Percentiles rank a stretch among this genome's conserved stretches.
Conservation (phyloP, 75 land plant genomes). For the Cupressus sempervirens region DNA sequence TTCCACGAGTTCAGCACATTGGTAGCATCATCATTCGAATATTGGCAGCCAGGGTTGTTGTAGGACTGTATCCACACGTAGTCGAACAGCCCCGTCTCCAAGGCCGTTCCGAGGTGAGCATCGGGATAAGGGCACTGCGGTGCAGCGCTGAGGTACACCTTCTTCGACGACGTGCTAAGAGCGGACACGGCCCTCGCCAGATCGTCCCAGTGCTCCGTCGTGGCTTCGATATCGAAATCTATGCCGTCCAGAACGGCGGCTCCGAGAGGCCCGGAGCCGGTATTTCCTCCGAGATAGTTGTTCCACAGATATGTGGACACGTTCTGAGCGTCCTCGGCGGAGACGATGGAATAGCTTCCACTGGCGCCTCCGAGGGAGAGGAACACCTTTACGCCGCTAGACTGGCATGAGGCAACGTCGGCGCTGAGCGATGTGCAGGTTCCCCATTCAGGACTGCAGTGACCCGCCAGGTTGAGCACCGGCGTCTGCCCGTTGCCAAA, state of each 20-base stretch:
- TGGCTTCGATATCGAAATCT: slow-evolving; percentile 48
- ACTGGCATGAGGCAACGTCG: slow-evolving; percentile 32
- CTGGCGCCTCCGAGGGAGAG: neutral
- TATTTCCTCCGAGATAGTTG: slow-evolving; percentile 36
- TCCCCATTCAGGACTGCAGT: slow-evolving; percentile 30
- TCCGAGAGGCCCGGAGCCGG: slow-evolving; percentile 36
- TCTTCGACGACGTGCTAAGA: neutral
- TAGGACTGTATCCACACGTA: slow-evolving; percentile 16
- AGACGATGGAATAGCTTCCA: slow-evolving; percentile 18
- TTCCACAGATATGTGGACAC: slow-evolving; percentile 41
- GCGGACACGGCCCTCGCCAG: slow-evolving; percentile 11
- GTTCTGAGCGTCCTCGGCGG: slow-evolving; percentile 24
- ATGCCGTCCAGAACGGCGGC: slow-evolving; percentile 6
- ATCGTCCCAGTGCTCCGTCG: slow-evolving; percentile 8
- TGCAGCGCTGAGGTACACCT: slow-evolving; percentile 29
- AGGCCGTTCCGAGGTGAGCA: slow-evolving; percentile 10
- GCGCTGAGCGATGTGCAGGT: slow-evolving; percentile 22
- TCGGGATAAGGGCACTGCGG: slow-evolving; percentile 48
- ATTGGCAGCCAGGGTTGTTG: slow-evolving; percentile 38
- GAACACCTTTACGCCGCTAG: slow-evolving; percentile 20
- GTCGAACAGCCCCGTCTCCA: slow-evolving; percentile 32
- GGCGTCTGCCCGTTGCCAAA: too few species aligned
- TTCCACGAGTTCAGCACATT: slow-evolving; percentile 26
- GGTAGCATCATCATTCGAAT: neutral
- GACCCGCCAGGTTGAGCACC: slow-evolving; percentile 17